Evolutionary conservation across 163 green algal genomes (phyloP), one percentile per base, ranked within the genome.

Genomic region (Smithsoniella earleae): DNA sequence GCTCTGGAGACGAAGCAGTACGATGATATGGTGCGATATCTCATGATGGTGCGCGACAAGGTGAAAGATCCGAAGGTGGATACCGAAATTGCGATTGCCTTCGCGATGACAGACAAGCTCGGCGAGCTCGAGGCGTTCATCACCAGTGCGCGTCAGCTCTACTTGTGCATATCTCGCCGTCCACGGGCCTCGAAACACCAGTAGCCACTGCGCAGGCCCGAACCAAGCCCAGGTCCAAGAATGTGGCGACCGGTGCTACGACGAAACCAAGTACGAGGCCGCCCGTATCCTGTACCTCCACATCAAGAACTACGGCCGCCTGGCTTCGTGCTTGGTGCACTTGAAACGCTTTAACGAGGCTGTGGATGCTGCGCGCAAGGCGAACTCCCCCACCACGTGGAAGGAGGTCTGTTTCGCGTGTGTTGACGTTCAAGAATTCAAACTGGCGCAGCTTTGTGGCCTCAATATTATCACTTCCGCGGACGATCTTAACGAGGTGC

Each of bases 391-490:
- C 13, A 84, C 84, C 62, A 95, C 86, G 20, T 98, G 93, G 93
- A 98, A 98, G 85, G 93, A 98, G 86, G 90, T 98, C 54, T 95
- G 87, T 84, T 98, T 96, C 79, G 90, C 91, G 6, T 98, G 93
- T 81, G 91, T 98, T 62, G 92, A 97, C 66, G 90, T 93, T 78
- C 84, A 83, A 37, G 93, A 98, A 84, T 96, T 95, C 88, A 84
- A 85, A 37, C 86, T 98, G 64, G 92, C 90, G 18, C 92, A 98
- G 87, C 89, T 99, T 36, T 95, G 87, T 81, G 94, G 90, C 31
- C 86, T 99, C 25, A 92, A 93, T 84, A 98, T 99, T 89, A 97
- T 99, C 78, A 83, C 98, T 65, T 95, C 96, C 72, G 93, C 95
- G 5, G 94, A 99, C 77, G 94, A 99, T 74, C 83, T 99, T 73